Base-by-base conservation (phyloP, 1,284 basidiomycete species). In the Ustilago sp. region DNA sequence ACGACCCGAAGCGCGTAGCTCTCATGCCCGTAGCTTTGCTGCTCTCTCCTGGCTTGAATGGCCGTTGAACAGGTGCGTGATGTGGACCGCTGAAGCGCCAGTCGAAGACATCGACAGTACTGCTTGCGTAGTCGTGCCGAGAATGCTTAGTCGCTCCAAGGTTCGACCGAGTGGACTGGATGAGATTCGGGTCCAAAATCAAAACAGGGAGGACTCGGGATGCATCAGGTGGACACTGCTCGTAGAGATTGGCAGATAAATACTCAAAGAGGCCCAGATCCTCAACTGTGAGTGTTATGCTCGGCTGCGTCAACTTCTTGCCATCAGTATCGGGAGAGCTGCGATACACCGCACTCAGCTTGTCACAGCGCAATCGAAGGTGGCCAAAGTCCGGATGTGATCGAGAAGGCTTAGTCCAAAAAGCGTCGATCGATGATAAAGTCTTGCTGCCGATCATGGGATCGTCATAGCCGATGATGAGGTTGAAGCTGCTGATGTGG, bases 331-430 rank as follows among this genome's bases (percentile, higher is more conserved):
- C 38, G 6, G 13, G 23, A 2, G 34, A 28, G 34, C 65, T 31
- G 45, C 31, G 45, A 57, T 59, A 66, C 0, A 34, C 41, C 7
- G 66, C 68, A 13, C 28, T 38, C 13, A 78, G 45, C n/a, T 48
- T 68, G 38, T 76, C 68, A 39, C 59, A 58, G 13, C 68, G 62
- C 45, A 82, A 34, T 31, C 80, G 79, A n/a, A 82, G 36, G 36
- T 82, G 80, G 8, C 74, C 80, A 23, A 78, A 60, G 35, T 63
- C 47, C 4, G 80, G 80, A 54, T 80, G 77, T 1, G 47, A 52
- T 17, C 72, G 71, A 17, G 64, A 54, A 2, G 80, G 80, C 19
- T 73, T 65, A n/a, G 58, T 35, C 80, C 80, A 81, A 56, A 76
- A 81, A 9, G 58, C 59, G 17, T 63, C 57, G 32, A 71, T n/a